Percentiles rank a stretch among this genome's conserved stretches.
phyloP scores from a whole-genome alignment of 441 rosid genomes.

The Croton laevigatus region DNA sequence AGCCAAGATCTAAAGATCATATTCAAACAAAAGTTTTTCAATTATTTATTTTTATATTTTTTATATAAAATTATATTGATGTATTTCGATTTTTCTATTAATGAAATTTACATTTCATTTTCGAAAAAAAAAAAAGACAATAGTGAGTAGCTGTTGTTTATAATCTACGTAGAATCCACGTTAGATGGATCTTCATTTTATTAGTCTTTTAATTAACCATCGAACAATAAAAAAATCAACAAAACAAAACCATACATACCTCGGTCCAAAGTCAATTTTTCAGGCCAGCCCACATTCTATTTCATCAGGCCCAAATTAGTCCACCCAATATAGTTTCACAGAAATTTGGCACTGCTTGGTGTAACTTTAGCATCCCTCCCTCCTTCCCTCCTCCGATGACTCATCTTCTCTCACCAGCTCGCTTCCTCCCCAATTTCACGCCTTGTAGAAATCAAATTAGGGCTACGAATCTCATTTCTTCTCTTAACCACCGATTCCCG shows the following conservation, averaged over 20 bases:
- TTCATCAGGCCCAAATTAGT: neutral
- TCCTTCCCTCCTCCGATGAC: neutral
- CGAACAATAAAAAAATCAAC: too few species aligned
- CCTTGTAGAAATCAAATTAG: constrained; percentile 10
- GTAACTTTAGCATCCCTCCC: neutral
- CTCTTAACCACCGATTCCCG: neutral
- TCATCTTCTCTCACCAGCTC: neutral
- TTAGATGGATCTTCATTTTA: too few species aligned
- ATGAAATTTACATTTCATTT: too few species aligned
- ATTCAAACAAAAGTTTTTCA: too few species aligned
- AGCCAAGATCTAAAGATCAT: too few species aligned
- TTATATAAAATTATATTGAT: too few species aligned
- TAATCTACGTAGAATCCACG: too few species aligned
- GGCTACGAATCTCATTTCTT: neutral
- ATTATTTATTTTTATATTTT: too few species aligned
- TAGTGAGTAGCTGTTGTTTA: too few species aligned
- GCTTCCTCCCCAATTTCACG: neutral
- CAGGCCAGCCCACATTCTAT: neutral
- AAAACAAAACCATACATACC: neutral
- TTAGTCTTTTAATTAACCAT: too few species aligned
- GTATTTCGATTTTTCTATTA: too few species aligned
- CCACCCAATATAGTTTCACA: neutral
- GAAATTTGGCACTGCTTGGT: neutral
- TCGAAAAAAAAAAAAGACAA: too few species aligned
- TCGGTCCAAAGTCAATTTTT: neutral